Evolutionary conservation across 1,139 yeast genomes (phyloP).

Genomic region (Pichia sp.): DNA sequence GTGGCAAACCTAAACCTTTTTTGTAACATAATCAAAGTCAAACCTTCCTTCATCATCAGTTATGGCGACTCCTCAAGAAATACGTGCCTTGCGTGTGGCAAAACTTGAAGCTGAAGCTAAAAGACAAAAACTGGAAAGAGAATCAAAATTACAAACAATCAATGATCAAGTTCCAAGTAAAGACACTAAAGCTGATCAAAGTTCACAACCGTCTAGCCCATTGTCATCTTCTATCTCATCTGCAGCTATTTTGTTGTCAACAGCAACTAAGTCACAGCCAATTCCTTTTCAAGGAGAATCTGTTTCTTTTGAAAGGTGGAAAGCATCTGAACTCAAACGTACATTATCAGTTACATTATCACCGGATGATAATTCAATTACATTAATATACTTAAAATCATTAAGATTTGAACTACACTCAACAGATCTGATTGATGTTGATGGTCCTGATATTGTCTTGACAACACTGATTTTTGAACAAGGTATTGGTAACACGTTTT

Average conservation of each 20-base stretch:
- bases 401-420: conserved; percentile 30
- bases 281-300: too few species aligned
- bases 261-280: neutral
- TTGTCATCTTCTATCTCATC: neutral
- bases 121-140: conserved; percentile 2
- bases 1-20: neutral
- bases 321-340: conserved; percentile 31
- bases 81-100: conserved; percentile 55
- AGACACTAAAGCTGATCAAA: neutral
- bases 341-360: conserved; percentile 38
- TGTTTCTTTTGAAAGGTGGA: conserved; percentile 29
- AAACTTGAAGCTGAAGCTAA: conserved; percentile 32
- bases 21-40: neutral
- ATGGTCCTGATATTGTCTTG: conserved; percentile 39
- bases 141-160: neutral
- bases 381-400: conserved; percentile 33
- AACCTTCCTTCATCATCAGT: neutral
- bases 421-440: conserved; percentile 12
- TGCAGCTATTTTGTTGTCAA: neutral
- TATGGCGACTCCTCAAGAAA: conserved; percentile 33
- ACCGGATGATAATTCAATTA: conserved; percentile 11
- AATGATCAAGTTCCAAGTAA: neutral
- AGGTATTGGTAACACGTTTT: conserved; percentile 34
- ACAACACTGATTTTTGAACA: conserved; percentile 50
- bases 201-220: neutral